Evolutionary conservation across 2,329 filamentous ascomycete species (phyloP), one percentile per base, ranked within the genome.

Genomic region (Colletotrichum sp.): DNA sequence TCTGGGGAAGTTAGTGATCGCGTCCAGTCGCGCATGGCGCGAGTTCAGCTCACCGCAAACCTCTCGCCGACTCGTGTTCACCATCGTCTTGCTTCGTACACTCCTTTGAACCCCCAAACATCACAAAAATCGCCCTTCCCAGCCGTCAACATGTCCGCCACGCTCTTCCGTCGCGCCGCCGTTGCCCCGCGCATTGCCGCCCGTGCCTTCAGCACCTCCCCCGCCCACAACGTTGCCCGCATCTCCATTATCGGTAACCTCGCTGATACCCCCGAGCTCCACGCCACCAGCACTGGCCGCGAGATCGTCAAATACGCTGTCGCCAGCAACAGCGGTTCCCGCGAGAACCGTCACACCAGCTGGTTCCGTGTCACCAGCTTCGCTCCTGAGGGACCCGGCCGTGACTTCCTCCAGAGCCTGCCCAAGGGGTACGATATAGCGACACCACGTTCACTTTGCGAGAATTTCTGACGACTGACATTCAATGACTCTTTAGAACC

Each of bases 211-310:
- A 95, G 92, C 88, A 92, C 93, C 80, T 93, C 94, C 60, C 87
- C 92, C 55, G 85, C 91, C 66, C 90, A 91, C 77, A 86, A 90
- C 78, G 82, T 97, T 79, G 95, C 97, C 80, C 94, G 93, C 85
- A 94, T 99, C 88, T 94, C 93, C 81, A 89, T 99, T 85, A 90
- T 98, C 80, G 97, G 97, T 82, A 94, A 96, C 85, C 92, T 99
- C 68, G 95, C 91, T 77, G 91, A 92, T 80, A 90, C 92, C 69
- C 96, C 97, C 75, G 96, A 98, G 89, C 81, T 96, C 79, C 89
- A 90, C 49, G 85, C 92, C 75, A 95, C 94, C 64, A 90, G 91
- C 81, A 93, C 88, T 68, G 95, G 95, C 75, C 90, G 90, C 78
- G 94, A 98, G 78, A 82, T 98, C 75, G 83, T 99, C 82, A 92